Evolutionary conservation across 192 early-diverging fungal genomes (phyloP).

Genomic region (Coemansia sp.): DNA sequence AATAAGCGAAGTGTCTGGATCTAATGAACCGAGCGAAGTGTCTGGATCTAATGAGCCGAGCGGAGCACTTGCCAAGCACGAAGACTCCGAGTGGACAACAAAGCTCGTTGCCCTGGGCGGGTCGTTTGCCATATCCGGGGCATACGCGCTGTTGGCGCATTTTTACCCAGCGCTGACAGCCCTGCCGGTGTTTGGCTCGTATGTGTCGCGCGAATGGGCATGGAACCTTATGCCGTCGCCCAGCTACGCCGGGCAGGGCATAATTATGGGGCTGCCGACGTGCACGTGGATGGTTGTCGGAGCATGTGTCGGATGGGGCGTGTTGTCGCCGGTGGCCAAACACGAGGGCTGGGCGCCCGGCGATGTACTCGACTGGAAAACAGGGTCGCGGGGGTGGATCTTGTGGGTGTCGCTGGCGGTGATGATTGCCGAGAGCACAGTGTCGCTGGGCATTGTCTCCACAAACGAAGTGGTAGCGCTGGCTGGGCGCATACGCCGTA

Average conservation of each 20-base stretch:
- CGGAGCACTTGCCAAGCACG: background rate
- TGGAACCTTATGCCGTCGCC: slow-evolving; percentile 73
- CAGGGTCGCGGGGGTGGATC: slow-evolving; percentile 73
- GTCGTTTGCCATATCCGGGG: slow-evolving; percentile 63
- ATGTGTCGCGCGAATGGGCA: slow-evolving; percentile 60
- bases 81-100: slow-evolving; percentile 61
- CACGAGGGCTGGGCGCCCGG: slow-evolving; percentile 73
- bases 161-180: slow-evolving; percentile 59
- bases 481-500: slow-evolving; percentile 11
- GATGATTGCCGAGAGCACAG: slow-evolving; percentile 72
- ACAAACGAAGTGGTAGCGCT: slow-evolving; percentile 40
- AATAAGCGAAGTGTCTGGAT: background rate
- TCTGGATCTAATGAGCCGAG: background rate
- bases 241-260: slow-evolving; percentile 76
- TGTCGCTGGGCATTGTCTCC: slow-evolving; percentile 60
- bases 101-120: slow-evolving; percentile 59
- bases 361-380: slow-evolving; percentile 66
- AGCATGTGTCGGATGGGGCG: slow-evolving; percentile 71
- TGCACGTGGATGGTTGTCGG: slow-evolving; percentile 71
- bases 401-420: slow-evolving; percentile 77
- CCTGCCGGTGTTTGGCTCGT: slow-evolving; percentile 59
- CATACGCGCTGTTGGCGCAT: slow-evolving; percentile 65
- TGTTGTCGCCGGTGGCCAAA: slow-evolving; percentile 68
- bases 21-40: background rate
- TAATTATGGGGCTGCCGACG: slow-evolving; percentile 80